phyloP scores from a whole-genome alignment of 192 early-diverging fungal species.

The Rhizophagus clarus region DNA sequence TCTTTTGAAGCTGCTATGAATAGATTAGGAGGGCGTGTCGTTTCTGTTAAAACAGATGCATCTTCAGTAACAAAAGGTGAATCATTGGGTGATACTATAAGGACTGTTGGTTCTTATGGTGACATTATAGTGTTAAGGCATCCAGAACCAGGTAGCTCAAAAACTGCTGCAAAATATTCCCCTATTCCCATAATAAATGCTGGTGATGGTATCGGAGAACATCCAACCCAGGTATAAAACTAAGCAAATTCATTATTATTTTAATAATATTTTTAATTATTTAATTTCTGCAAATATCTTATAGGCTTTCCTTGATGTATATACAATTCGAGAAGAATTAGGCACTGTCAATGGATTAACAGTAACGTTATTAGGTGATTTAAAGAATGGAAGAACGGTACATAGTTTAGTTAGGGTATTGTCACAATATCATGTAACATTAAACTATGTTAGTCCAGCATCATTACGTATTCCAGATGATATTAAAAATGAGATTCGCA shows the following conservation, averaged over 20 bases:
- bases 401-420: constrained; percentile 92
- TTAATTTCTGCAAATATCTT: not conserved
- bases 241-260: not conserved
- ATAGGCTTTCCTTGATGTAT: constrained; percentile 89
- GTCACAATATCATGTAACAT: constrained; percentile 87
- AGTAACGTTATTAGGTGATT: constrained; percentile 93
- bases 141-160: constrained; percentile 83
- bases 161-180: constrained; percentile 82
- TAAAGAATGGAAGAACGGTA: constrained; percentile 97
- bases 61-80: constrained; percentile 97
- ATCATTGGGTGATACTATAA: constrained; percentile 90
- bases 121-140: constrained; percentile 94
- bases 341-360: constrained; percentile 96
- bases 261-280: not conserved
- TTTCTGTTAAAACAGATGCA: constrained; percentile 78
- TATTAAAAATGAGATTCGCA: constrained; percentile 68
- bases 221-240: constrained; percentile 78
- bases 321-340: constrained; percentile 80
- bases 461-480: constrained; percentile 87
- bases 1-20: constrained; percentile 96
- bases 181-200: constrained; percentile 95
- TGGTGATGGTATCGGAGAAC: constrained; percentile 96
- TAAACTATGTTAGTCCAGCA: constrained; percentile 89
- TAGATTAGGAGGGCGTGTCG: constrained; percentile 89
- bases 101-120: constrained; percentile 90